phyloP scores from a whole-genome alignment of 768 basidiomycete species.

The Termitomyces sp. region DNA sequence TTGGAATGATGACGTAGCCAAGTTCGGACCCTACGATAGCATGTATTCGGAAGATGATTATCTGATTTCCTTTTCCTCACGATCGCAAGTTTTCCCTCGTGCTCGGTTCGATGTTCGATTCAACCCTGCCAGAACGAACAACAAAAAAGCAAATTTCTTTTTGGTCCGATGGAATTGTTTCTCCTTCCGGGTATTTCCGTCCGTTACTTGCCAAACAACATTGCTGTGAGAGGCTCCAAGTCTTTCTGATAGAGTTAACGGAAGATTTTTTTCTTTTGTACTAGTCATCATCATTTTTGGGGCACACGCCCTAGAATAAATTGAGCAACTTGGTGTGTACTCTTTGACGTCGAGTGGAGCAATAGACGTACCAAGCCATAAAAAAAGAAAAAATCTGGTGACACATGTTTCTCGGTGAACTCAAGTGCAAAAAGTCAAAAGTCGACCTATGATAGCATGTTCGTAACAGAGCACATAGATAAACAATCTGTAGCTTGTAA shows the following conservation, averaged over 20 bases:
- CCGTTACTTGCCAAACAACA: not conserved
- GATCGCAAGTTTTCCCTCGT: not conserved
- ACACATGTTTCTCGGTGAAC: constrained; percentile 7
- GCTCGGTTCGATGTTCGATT: not conserved
- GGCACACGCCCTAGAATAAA: not conserved
- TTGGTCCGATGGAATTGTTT: not conserved
- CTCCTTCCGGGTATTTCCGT: not conserved
- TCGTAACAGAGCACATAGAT: constrained; percentile 16
- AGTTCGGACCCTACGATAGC: too few species aligned
- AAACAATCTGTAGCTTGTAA: constrained; percentile 10
- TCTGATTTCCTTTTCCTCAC: not conserved
- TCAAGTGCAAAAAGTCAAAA: constrained; percentile 11
- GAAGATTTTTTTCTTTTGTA: not conserved
- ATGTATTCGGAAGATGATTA: not conserved
- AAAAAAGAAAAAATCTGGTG: constrained; percentile 6
- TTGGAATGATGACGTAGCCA: not conserved
- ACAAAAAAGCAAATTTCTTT: not conserved
- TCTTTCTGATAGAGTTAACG: too few species aligned
- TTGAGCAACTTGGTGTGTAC: not conserved
- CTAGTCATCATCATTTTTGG: not conserved
- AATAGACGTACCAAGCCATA: not conserved
- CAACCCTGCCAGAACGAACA: not conserved
- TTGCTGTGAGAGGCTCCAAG: not conserved
- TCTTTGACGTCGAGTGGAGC: not conserved
- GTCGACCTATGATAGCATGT: constrained; percentile 18